Percentiles rank a stretch among this genome's conserved stretches.
Conservation (phyloP, 805 yeast genomes). For the Komagataella mondaviorum region DNA sequence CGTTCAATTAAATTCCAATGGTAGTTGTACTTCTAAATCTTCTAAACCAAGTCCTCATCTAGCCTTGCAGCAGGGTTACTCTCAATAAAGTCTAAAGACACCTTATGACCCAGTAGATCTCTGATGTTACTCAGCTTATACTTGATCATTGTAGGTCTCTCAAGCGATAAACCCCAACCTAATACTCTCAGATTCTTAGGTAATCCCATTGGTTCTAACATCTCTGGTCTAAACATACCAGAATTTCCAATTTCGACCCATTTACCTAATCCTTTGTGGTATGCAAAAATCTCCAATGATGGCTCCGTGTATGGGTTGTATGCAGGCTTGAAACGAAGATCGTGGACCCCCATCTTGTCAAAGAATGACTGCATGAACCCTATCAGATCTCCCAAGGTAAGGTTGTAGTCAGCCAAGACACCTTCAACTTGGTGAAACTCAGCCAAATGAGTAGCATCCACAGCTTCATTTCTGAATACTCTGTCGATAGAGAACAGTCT, state of each 20-base stretch:
- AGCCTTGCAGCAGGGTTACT: slow-evolving; percentile 95
- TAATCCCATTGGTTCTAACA: slow-evolving; percentile 97
- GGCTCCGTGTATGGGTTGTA: slow-evolving; percentile 99
- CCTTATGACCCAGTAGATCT: slow-evolving; percentile 95
- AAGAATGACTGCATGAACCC: slow-evolving; percentile 98
- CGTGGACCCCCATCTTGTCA: slow-evolving; percentile 91
- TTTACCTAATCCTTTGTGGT: slow-evolving; percentile 85
- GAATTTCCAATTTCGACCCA: slow-evolving; percentile 99
- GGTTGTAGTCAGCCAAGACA: slow-evolving; percentile 90
- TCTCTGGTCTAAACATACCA: slow-evolving; percentile 99
- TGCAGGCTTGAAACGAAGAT: slow-evolving; percentile 95
- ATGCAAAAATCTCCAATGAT: slow-evolving; percentile 91
- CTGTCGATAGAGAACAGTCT: slow-evolving; percentile 93
- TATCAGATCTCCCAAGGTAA: slow-evolving; percentile 91
- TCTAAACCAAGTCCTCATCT: slow-evolving; percentile 42
- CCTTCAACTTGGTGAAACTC: slow-evolving; percentile 99
- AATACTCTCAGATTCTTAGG: slow-evolving; percentile 88
- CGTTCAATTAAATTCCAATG: neutral
- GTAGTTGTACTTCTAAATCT: neutral
- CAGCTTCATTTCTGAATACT: slow-evolving; percentile 99
- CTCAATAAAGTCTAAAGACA: slow-evolving; percentile 85
- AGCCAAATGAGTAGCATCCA: slow-evolving; percentile 97
- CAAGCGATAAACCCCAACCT: slow-evolving; percentile 96
- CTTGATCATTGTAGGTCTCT: slow-evolving; percentile 98
- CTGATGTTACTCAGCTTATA: slow-evolving; percentile 92